A percentile compares a stretch with the other conserved stretches of the same genome.
phyloP scores from a whole-genome alignment of 345 rosid species.

The Eucalyptus fibrosa region DNA sequence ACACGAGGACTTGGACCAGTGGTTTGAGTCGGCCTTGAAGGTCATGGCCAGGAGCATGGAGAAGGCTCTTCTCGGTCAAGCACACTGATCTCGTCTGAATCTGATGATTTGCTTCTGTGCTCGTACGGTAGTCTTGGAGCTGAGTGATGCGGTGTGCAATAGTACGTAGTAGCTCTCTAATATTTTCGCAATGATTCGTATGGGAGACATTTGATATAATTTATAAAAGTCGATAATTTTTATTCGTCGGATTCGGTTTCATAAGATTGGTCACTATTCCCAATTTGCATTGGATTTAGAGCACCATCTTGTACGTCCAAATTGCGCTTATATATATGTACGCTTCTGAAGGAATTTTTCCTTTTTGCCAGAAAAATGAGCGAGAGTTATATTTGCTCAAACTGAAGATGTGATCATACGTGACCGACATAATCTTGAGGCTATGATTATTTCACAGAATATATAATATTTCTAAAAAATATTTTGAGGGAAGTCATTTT shows the following conservation, averaged over 20 bases:
- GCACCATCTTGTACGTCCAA: background rate
- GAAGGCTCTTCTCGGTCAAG: constrained; percentile 1
- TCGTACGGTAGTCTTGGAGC: background rate
- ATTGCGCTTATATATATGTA: background rate
- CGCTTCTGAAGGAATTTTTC: no score
- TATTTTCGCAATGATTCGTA: background rate
- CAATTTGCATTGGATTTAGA: background rate
- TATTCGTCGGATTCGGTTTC: no score
- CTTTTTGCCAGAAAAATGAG: no score
- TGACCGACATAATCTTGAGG: no score
- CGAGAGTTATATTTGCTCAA: no score
- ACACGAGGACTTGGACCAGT: constrained; percentile 19
- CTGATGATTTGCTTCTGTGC: background rate
- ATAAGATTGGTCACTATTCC: background rate
- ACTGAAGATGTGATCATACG: no score
- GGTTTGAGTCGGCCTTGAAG: constrained; percentile 13
- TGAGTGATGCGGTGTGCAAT: background rate
- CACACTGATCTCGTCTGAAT: background rate
- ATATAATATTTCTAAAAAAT: no score
- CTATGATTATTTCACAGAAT: no score
- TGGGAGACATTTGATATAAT: no score
- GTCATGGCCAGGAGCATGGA: constrained; percentile 31
- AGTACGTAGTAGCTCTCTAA: background rate
- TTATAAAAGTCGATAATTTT: no score
- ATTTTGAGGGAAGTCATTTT: no score